Evolutionary conservation across 768 basidiomycete species (phyloP).

Genomic region (Kwoniella shandongensis): DNA sequence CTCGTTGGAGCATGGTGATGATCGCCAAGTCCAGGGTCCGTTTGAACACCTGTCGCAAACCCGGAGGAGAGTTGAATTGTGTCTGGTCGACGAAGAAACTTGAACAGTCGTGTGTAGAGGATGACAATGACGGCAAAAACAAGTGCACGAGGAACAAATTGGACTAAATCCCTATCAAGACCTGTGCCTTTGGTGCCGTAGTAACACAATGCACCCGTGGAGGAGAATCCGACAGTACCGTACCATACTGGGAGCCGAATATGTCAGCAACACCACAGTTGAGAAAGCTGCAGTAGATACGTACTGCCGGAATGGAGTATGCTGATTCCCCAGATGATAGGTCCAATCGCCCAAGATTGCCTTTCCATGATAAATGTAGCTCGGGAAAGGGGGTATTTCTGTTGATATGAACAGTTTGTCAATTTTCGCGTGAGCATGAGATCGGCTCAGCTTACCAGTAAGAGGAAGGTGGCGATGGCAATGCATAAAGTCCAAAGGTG

Average conservation of each 20-base stretch:
- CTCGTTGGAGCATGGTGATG: not conserved
- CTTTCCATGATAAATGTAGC: slow-evolving; percentile 37
- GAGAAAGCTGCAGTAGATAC: slow-evolving; percentile 6
- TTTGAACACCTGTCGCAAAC: slow-evolving; percentile 23
- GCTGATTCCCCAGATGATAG: slow-evolving; percentile 36
- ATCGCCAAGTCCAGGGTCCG: not conserved
- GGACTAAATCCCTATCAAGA: slow-evolving; percentile 42
- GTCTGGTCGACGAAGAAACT: slow-evolving; percentile 49
- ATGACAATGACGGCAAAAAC: slow-evolving; percentile 46
- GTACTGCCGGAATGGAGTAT: slow-evolving; percentile 44
- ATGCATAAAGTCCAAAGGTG: slow-evolving; percentile 51
- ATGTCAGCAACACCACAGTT: not conserved
- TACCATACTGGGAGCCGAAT: slow-evolving; percentile 35
- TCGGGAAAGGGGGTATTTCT: slow-evolving; percentile 48
- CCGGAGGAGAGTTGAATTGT: slow-evolving; percentile 45
- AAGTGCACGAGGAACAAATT: slow-evolving; percentile 50
- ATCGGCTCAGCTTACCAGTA: slow-evolving; percentile 36
- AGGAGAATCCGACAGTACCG: slow-evolving; percentile 35
- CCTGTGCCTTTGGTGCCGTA: slow-evolving; percentile 23
- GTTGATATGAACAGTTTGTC: not conserved
- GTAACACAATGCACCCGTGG: slow-evolving; percentile 42
- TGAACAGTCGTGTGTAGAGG: slow-evolving; percentile 46
- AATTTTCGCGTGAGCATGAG: slow-evolving; percentile 5
- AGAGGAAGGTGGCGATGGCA: slow-evolving; percentile 47
- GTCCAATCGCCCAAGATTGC: slow-evolving; percentile 33